These are phyloP conservation scores for Eragrostis tef DNA, from an alignment of 202 grass and related monocot genomes.

Conservation along the genomic window DNA sequence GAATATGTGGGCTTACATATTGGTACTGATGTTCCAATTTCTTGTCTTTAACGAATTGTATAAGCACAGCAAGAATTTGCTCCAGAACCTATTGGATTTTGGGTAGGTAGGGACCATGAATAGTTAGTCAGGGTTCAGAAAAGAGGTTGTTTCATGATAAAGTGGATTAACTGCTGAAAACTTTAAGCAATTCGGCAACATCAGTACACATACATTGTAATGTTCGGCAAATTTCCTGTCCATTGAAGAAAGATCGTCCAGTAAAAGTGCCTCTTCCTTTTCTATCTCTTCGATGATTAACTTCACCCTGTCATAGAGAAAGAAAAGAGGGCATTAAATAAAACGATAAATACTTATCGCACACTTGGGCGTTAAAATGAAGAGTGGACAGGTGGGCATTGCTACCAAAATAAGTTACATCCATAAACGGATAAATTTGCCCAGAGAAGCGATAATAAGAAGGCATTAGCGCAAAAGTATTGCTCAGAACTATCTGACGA, in stretches of 20 bases:
- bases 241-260: conserved; percentile 96
- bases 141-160: conserved; percentile 31
- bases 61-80: conserved; percentile 94
- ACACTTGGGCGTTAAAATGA: background rate
- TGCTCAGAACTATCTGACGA: background rate
- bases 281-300: conserved; percentile 96
- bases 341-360: background rate
- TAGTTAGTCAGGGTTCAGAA: conserved; percentile 31
- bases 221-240: conserved; percentile 99
- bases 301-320: conserved; percentile 68
- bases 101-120: conserved; percentile 24
- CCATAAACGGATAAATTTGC: background rate
- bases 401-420: conserved; percentile 17
- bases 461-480: background rate
- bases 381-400: background rate
- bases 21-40: conserved; percentile 96
- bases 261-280: conserved; percentile 81
- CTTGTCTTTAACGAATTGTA: conserved; percentile 95
- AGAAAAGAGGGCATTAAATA: background rate
- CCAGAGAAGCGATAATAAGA: conserved; percentile 13
- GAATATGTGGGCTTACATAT: conserved; percentile 65
- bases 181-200: conserved; percentile 17
- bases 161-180: background rate
- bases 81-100: conserved; percentile 74
- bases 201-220: conserved; percentile 69